These are phyloP conservation scores for Juglanconis oblonga DNA, from an alignment of 2,329 filamentous ascomycete genomes.

Conservation along the genomic window DNA sequence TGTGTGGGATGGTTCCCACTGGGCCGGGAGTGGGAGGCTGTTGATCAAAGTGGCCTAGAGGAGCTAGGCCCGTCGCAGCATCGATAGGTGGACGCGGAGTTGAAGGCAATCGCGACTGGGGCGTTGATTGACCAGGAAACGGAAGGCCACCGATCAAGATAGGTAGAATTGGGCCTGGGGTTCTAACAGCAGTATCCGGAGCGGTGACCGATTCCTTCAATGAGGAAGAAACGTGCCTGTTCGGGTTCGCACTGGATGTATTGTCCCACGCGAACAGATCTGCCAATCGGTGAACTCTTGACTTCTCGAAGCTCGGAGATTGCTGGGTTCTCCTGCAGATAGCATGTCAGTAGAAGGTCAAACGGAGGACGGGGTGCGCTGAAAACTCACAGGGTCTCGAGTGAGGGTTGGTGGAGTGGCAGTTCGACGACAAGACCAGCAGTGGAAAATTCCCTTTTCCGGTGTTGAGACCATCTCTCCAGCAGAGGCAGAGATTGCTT, in stretches of 20 bases:
- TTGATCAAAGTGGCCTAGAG: background rate
- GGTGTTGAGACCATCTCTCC: background rate
- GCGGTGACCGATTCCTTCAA: background rate
- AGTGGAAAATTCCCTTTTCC: background rate
- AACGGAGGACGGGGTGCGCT: background rate
- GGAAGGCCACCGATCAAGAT: background rate
- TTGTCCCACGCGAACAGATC: background rate
- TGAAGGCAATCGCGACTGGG: background rate
- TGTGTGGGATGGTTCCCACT: background rate
- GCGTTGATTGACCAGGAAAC: background rate
- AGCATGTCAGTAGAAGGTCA: background rate
- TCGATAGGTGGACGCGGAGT: background rate
- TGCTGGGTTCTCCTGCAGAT: background rate
- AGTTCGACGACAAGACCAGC: background rate
- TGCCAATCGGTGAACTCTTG: background rate
- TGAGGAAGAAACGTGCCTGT: background rate
- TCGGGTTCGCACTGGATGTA: background rate
- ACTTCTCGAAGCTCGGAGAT: background rate
- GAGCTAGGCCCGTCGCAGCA: background rate
- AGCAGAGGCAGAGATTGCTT: background rate
- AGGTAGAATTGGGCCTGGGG: background rate
- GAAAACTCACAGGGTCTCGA: background rate
- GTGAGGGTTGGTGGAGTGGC: background rate
- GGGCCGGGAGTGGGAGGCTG: background rate
- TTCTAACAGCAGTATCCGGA: background rate